Evolutionary conservation across 768 basidiomycete species (phyloP).

Genomic region (Coprinellus aureogranulatus): DNA sequence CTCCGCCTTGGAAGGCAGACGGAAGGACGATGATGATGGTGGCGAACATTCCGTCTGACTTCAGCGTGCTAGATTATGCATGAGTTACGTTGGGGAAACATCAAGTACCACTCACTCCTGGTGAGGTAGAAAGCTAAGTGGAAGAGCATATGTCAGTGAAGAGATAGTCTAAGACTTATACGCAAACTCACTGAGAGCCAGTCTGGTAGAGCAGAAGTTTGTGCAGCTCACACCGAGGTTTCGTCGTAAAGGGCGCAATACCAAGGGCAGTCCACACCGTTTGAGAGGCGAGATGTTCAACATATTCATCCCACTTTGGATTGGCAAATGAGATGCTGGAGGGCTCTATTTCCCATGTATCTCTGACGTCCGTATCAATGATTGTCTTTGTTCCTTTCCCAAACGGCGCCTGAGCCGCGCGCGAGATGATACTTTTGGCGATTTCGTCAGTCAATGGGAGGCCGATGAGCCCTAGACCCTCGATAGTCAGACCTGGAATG

Average conservation of each 20-base stretch:
- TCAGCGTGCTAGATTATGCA: conserved; percentile 25
- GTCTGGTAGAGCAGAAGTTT: conserved; percentile 49
- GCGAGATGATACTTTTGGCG: neutral
- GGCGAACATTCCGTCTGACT: conserved; percentile 38
- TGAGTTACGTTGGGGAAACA: neutral
- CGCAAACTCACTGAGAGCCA: conserved; percentile 51
- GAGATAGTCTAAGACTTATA: too few relatives aligned
- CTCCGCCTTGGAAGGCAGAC: conserved; percentile 36
- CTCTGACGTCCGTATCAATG: conserved; percentile 33
- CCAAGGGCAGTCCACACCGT: conserved; percentile 37
- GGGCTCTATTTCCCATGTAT: conserved; percentile 53
- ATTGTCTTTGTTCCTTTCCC: neutral
- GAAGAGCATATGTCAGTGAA: conserved; percentile 3
- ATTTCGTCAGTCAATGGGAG: too few relatives aligned
- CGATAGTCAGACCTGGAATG: too few relatives aligned
- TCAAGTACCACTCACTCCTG: conserved; percentile 46
- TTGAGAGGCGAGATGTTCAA: conserved; percentile 25
- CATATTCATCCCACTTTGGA: conserved; percentile 35
- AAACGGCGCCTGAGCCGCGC: neutral
- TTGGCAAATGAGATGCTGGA: conserved; percentile 38
- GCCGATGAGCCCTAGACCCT: too few relatives aligned
- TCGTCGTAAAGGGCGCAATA: conserved; percentile 23
- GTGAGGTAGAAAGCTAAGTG: conserved; percentile 41
- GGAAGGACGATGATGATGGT: conserved; percentile 41
- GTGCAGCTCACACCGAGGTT: conserved; percentile 39